These are phyloP conservation scores for Medicago truncatula DNA, from an alignment of 306 rosid genomes.

Conservation along the genomic window DNA sequence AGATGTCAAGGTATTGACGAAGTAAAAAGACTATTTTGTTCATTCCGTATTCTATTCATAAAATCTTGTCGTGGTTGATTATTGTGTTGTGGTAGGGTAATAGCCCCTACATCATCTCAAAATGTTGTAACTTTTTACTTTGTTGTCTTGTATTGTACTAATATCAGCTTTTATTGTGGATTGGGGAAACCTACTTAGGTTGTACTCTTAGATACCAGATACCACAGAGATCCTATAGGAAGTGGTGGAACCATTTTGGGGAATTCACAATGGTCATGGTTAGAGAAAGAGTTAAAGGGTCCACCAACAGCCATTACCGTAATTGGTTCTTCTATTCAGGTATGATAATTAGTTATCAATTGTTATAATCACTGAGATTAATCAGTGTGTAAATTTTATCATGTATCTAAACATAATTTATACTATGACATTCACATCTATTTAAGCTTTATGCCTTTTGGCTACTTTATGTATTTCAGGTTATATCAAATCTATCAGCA, in stretches of 20 bases:
- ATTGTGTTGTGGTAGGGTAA: neutral
- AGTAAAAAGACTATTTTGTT: constrained; percentile 6
- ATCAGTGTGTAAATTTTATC: constrained; percentile 12
- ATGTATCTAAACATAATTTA: constrained; percentile 1
- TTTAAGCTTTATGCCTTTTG: neutral
- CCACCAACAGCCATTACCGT: constrained; percentile 69
- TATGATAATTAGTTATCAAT: constrained; percentile 27
- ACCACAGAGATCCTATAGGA: constrained; percentile 78
- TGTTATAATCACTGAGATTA: constrained; percentile 9
- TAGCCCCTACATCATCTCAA: constrained; percentile 3
- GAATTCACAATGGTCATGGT: constrained; percentile 75
- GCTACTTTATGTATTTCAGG: constrained; percentile 53
- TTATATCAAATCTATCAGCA: constrained; percentile 82
- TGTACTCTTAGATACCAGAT: constrained; percentile 74
- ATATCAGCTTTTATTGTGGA: constrained; percentile 22
- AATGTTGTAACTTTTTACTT: constrained; percentile 1
- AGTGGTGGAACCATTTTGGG: constrained; percentile 85
- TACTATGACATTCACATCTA: constrained; percentile 22
- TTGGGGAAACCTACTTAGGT: constrained; percentile 44
- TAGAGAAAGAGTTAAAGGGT: constrained; percentile 70
- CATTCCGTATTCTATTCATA: neutral
- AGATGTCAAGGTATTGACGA: constrained; percentile 67
- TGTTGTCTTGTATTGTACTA: constrained; percentile 33
- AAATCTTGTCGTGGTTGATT: constrained; percentile 3
- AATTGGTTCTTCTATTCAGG: constrained; percentile 87